Evolutionary conservation across 2,329 filamentous ascomycete genomes (phyloP), one percentile per base, ranked within the genome.

Genomic region (Monilinia fructicola): DNA sequence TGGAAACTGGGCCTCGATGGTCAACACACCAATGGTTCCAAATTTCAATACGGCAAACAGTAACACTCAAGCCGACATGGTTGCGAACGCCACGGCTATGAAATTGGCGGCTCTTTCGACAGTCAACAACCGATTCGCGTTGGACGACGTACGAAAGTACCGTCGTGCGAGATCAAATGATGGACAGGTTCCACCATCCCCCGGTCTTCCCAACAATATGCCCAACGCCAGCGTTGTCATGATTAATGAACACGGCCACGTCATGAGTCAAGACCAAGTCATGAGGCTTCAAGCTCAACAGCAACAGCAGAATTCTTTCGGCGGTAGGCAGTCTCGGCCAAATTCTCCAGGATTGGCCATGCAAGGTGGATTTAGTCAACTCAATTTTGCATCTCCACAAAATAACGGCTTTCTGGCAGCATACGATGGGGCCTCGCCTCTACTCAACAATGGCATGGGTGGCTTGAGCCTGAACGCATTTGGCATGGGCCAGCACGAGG

Each of bases 81-180:
- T 99, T 67, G 95, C 95, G 67, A 99, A 98, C 76, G 95, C 95
- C 35, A 98, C 95, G 21, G 95, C 95, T 28, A 99, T 99, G 95
- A 99, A 99, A 79, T 85, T 99, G 62, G 95, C 95, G 55, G 95
- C 95, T 23, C 83, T 99, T 55, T 98, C 94, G 6, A 99, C 95
- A 3, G 95, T 99, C 60, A 99, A 98, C 82, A 99, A 98, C 78
- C 91, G 95, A 53, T 97, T 99, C 74, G 93, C 95, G 63, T 84
- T 99, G 67, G 95, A 99, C 74, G 95, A 99, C 77, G 94, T 96
- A 69, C 92, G 93, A 75, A 98, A 98, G 80, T 98, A 95, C 79
- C 92, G 95, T 70, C 91, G 94, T 68, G 88, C 93, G 71, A 88
- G 93, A 68, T 97, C 95, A 59, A 93, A 93, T 73, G 94, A 97